Evolutionary conservation across 1,284 basidiomycete genomes (phyloP), one percentile per base, ranked within the genome.

Genomic region (Fistulina hepatica): DNA sequence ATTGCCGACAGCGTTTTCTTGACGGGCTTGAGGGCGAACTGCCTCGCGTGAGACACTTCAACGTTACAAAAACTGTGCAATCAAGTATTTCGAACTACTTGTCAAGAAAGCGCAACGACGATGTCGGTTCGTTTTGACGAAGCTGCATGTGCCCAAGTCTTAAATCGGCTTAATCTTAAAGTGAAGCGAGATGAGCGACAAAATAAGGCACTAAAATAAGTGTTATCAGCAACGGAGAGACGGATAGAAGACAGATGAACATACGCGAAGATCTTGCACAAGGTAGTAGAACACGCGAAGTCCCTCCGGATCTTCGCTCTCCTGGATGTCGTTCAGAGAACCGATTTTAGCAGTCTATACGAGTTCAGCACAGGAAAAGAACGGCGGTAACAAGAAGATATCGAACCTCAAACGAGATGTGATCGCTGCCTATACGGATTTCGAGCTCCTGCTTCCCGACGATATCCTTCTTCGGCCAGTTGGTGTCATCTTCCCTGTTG

Each of bases 141-240:
- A n/a, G n/a, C n/a, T n/a, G n/a, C n/a, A n/a, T n/a, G n/a, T n/a
- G n/a, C n/a, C n/a, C n/a, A n/a, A n/a, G n/a, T n/a, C n/a, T 13
- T 76, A 88, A 54, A 91, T 95, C 13, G 94, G 94, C 72, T 98
- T 97, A 73, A 98, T 97, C 69, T 97, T 97, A 81, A 97, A 97
- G 68, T 98, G 92, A 30, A 97, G 73, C 10, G 89, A 90, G 57
- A 97, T 97, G 47, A 98, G 73, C 13, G 93, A 95, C 63, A 97
- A 97, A 50, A 97, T 93, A 46, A 97, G 75, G 61, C 92, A 97
- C 93, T 97, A 53, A 12, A 19, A 37, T 25, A 35, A 20, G 32
- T 13, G 19, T 39, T 9, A 48, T 39, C 12, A 35, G 23, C 10
- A 41, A 11, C 20, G 26, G 20, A 16, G 16, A 3, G 23, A 23